A percentile compares a stretch with the other conserved stretches of the same genome.
These are phyloP conservation scores for Oryza glaberrima DNA, from an alignment of 176 grass and related monocot species.

Conservation along the genomic window DNA sequence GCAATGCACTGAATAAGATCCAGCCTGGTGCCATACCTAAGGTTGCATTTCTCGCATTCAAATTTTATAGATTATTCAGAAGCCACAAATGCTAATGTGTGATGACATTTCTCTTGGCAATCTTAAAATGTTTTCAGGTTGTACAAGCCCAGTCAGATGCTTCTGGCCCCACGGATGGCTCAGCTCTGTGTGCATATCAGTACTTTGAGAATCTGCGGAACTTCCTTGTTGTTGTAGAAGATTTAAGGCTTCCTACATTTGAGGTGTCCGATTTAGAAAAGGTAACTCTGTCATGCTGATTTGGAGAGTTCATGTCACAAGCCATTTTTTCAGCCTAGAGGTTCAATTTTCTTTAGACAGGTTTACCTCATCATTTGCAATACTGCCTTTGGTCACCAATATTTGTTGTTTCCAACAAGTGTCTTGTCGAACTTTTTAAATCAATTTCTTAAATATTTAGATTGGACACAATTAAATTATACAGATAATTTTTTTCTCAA, in stretches of 20 bases:
- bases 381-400: not conserved
- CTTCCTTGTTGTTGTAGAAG: conserved; percentile 66
- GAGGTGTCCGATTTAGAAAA: conserved; percentile 89
- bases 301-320: conserved; percentile 10
- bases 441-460: not conserved
- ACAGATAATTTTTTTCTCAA: not conserved
- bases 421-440: not conserved
- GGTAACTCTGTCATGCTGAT: conserved; percentile 44
- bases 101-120: conserved; percentile 29
- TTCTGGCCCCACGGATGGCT: conserved; percentile 60
- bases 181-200: conserved; percentile 82
- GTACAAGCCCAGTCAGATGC: conserved; percentile 65
- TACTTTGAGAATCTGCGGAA: conserved; percentile 92
- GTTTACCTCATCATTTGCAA: conserved; percentile 3
- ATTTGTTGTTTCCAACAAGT: not conserved
- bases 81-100: not conserved
- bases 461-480: not conserved
- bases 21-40: conserved; percentile 67
- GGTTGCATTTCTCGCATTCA: conserved; percentile 53
- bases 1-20: conserved; percentile 87
- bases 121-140: conserved; percentile 52
- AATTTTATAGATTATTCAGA: not conserved
- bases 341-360: not conserved
- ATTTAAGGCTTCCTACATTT: conserved; percentile 82
- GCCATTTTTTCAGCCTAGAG: conserved; percentile 10